phyloP scores from a whole-genome alignment of 768 basidiomycete genomes.

The Tylopilus subfusipes region DNA sequence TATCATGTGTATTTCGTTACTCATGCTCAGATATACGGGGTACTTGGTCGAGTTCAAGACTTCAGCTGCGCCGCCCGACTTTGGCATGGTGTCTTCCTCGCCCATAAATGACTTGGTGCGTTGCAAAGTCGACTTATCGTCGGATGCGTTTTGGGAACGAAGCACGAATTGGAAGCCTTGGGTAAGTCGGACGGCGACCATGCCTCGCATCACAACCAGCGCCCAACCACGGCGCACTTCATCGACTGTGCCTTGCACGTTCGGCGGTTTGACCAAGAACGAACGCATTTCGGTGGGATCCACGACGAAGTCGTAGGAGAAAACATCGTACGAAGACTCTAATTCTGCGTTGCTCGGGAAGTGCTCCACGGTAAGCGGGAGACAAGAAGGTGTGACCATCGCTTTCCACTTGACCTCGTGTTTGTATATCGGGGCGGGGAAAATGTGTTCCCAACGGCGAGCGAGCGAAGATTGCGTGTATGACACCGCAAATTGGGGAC shows the following conservation, averaged over 20 bases:
- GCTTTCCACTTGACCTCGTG: constrained; percentile 92
- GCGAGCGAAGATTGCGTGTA: constrained; percentile 73
- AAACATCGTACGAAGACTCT: constrained; percentile 73
- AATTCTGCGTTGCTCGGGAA: constrained; percentile 76
- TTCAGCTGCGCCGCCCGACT: constrained; percentile 62
- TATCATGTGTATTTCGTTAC: constrained; percentile 92
- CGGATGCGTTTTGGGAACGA: constrained; percentile 35
- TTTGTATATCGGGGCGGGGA: constrained; percentile 68
- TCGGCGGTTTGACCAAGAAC: constrained; percentile 74
- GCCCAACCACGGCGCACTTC: constrained; percentile 70
- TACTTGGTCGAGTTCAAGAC: constrained; percentile 56
- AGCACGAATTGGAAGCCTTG: constrained; percentile 96
- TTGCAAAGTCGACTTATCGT: constrained; percentile 38
- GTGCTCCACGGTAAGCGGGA: constrained; percentile 88
- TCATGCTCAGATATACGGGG: constrained; percentile 89
- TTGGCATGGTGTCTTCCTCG: constrained; percentile 51
- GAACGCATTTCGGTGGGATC: constrained; percentile 82
- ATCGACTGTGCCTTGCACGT: constrained; percentile 44
- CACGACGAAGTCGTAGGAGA: constrained; percentile 85
- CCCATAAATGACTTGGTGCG: constrained; percentile 56
- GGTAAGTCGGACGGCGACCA: constrained; percentile 87
- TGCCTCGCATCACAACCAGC: constrained; percentile 80
- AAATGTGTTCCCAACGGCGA: constrained; percentile 85
- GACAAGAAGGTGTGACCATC: constrained; percentile 78
- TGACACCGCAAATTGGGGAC: constrained; percentile 53